Evolutionary conservation across 306 rosid species (phyloP), one percentile per base, ranked within the genome.

Genomic region (Delonix regia): DNA sequence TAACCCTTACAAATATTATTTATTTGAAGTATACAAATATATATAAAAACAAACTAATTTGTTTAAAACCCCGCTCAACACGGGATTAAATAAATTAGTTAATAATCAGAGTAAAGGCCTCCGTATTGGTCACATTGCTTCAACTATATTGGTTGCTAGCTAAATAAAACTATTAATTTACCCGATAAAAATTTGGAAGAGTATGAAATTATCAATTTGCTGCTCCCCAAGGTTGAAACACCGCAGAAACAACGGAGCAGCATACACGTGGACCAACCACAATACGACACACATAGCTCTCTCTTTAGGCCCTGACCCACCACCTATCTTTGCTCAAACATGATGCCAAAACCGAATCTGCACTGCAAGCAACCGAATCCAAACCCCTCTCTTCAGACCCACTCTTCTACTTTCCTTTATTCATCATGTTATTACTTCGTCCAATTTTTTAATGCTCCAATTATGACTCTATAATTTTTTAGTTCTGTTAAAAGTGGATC

Each of bases 211-310:
- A 16, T 7, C 3, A 28, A 33, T 0, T 13, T 28, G 9, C 22
- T 89, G 97, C 78, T 83, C 84, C 93, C 89, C 69, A 21, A 16
- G 78, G 66, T 4, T 83, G 81, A n/a, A 86, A 76, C 90, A 77
- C 81, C 56, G 36, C 7, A 14, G 19, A 18, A 16, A 47, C 24
- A 28, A 75, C 56, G 25, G 30, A 60, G 1, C 9, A 39, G 39
- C 0, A 3, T 14, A 62, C 68, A 78, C 80, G 83, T 86, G 75
- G 80, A 51, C 76, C 2, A 76, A 33, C 48, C 2, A 6, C 12
- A 6, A 9, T 4, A 3, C 0, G 76, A 7, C 91, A 78, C 25
- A 28, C 47, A 21, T 22, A 5, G 48, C 6, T 9, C 5, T 8
- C 6, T 9, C 27, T 57, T 48, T 16, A 52, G 60, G 86, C 38